phyloP scores from a whole-genome alignment of 441 rosid genomes.

The Gossypium davidsonii region DNA sequence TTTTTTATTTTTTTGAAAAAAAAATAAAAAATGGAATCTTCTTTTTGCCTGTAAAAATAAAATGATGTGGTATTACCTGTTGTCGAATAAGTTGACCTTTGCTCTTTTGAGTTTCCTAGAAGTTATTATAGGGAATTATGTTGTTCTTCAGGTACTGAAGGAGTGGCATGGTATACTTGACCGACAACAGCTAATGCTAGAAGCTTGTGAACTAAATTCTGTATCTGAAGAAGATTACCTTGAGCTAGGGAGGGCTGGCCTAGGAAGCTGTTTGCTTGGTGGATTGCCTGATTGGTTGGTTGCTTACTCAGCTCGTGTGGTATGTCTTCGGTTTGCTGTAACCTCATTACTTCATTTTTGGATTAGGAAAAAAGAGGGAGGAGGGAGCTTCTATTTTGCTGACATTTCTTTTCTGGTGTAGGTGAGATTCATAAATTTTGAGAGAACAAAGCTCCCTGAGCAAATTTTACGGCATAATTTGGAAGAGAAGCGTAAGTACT shows the following conservation, averaged over 20 bases:
- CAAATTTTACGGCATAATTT: constrained; percentile 88
- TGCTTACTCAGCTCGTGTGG: constrained; percentile 95
- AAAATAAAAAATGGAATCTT: neutral
- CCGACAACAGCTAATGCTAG: constrained; percentile 80
- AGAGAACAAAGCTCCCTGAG: constrained; percentile 94
- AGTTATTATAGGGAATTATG: constrained; percentile 9
- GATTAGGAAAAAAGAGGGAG: neutral
- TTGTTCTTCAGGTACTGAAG: constrained; percentile 59
- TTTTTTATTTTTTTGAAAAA: neutral
- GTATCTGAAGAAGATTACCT: constrained; percentile 96
- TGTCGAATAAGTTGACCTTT: constrained; percentile 2
- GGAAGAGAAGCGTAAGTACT: constrained; percentile 89
- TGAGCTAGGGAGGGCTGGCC: constrained; percentile 95
- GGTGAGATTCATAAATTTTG: constrained; percentile 95
- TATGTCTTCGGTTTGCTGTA: constrained; percentile 27
- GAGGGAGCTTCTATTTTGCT: constrained; percentile 15
- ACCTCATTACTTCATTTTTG: neutral
- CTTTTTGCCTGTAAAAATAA: neutral
- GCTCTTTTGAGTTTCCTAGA: neutral
- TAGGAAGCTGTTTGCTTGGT: constrained; percentile 97
- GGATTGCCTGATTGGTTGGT: constrained; percentile 96
- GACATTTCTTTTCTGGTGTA: constrained; percentile 30
- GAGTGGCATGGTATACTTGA: constrained; percentile 91
- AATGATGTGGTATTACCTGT: neutral
- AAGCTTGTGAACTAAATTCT: constrained; percentile 76